Conservation (phyloP, 495 filamentous ascomycete species). For the Lineolata rhizophorae region DNA sequence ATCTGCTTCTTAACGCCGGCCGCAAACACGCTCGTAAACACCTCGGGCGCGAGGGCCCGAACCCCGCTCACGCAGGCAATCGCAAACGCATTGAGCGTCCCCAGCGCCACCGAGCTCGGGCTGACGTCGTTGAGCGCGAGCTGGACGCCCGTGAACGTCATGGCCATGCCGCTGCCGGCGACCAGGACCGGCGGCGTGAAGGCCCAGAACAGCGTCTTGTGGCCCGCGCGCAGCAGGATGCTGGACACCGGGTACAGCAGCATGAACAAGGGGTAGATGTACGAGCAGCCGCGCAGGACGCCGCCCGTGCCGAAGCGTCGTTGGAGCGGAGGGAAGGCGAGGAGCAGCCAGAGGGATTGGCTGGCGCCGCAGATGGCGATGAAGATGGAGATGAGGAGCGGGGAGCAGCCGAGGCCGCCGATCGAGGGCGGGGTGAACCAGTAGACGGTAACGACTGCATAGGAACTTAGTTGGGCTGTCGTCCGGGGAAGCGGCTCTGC, state of each 20-base stretch:
- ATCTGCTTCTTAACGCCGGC: constrained; percentile 32
- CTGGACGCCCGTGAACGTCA: constrained; percentile 47
- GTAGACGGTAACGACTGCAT: constrained; percentile 34
- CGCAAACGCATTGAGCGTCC: constrained; percentile 41
- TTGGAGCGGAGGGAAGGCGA: constrained; percentile 40
- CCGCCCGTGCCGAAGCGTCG: constrained; percentile 34
- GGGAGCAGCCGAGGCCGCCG: constrained; percentile 38
- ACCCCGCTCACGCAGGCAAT: constrained; percentile 29
- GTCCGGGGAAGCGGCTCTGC: constrained; percentile 1
- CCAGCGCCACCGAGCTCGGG: constrained; percentile 33
- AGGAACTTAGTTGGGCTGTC: background rate
- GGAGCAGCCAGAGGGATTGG: constrained; percentile 41
- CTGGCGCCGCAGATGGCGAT: constrained; percentile 33
- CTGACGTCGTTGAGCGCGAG: constrained; percentile 46
- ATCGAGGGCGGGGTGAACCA: constrained; percentile 30
- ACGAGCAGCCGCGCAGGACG: constrained; percentile 29
- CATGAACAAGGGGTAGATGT: constrained; percentile 37
- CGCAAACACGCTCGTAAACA: constrained; percentile 40
- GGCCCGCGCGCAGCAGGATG: constrained; percentile 23
- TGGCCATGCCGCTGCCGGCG: constrained; percentile 35
- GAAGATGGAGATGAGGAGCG: constrained; percentile 34
- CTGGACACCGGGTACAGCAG: constrained; percentile 26
- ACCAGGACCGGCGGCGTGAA: constrained; percentile 18
- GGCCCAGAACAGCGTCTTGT: constrained; percentile 31
- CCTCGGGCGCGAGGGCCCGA: constrained; percentile 35